Evolutionary conservation across 1,284 basidiomycete genomes (phyloP), one percentile per base, ranked within the genome.

Genomic region (Melampsora larici-populina): DNA sequence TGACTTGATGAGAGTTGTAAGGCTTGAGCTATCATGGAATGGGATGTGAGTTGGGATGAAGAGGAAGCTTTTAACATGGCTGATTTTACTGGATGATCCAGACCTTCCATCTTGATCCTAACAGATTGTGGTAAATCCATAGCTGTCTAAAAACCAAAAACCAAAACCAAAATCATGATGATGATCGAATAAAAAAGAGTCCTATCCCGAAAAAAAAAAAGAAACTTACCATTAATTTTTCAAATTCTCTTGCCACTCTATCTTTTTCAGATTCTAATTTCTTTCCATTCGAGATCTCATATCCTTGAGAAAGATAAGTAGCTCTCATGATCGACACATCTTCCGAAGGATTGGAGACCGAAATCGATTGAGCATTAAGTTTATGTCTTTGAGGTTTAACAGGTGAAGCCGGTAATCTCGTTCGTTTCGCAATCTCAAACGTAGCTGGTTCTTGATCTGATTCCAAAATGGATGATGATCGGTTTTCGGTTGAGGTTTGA

Each of bases 31-130:
- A 64, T 29, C 33, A 31, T 64, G 4, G 26, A 64, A 64, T 64
- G 62, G 2, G 33, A 36, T 2, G 26, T 58, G 9, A 69, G 26
- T 24, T 43, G 43, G 5, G 63, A 62, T 17, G 88, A 88, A 33
- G 90, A 89, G 1, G 92, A 91, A 0, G 92, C 92, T 81, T 91
- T 92, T 75, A 94, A 85, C 91, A 94, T 93, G n/a, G 91, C 91
- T 2, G 91, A 91, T 82, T 94, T 94, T 55, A 94, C 92, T 1
- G 89, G 88, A 0, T 89, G 85, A 79, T 92, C 91, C 87, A 94
- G 91, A 29, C 88, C 88, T 55, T 87, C 86, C 6, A 94, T 87
- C 84, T 92, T 92, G 1, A 89, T 89, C 15, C 92, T 88, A 21
- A 93, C 85, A 13, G 88, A 89, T 0, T 88, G 84, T 4, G 92